Conservation (phyloP, 305 asterid species). For the Rubia tinctorum region DNA sequence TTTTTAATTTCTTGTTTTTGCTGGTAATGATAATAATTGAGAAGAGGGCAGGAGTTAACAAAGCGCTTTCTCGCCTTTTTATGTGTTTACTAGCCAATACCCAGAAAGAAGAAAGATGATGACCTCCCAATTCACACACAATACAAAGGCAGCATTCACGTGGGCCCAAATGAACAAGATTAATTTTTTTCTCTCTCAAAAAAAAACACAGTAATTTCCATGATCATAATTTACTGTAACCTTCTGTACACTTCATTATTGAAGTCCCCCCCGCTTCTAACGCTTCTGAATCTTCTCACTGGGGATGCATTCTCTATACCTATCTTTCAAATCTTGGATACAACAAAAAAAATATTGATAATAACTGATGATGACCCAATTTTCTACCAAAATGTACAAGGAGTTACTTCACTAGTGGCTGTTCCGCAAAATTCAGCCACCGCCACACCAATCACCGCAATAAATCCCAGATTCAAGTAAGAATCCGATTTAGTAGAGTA, state of each 20-base stretch:
- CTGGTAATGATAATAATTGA: not conserved
- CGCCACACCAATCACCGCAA: conserved; percentile 9
- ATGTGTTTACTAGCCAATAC: conserved; percentile 43
- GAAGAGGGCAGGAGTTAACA: not conserved
- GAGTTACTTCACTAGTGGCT: conserved; percentile 37
- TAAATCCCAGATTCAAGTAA: conserved; percentile 27
- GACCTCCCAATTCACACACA: conserved; percentile 15
- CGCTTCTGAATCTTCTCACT: conserved; percentile 34
- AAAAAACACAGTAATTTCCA: conserved; percentile 10
- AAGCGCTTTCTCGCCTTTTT: conserved; percentile 77
- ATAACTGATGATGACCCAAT: conserved; percentile 34
- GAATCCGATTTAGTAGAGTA: conserved; percentile 20
- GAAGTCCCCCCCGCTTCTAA: conserved; percentile 34
- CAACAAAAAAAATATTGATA: conserved; percentile 26
- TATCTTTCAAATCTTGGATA: conserved; percentile 44
- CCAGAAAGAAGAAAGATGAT: conserved; percentile 19
- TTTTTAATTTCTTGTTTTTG: not conserved
- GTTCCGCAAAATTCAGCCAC: conserved; percentile 65
- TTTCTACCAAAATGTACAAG: conserved; percentile 39
- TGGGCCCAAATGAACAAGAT: conserved; percentile 21
- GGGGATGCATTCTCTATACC: conserved; percentile 50
- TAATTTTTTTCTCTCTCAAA: conserved; percentile 21
- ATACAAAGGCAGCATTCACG: conserved; percentile 13
- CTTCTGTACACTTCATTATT: conserved; percentile 78
- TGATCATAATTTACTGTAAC: conserved; percentile 26